Conservation (phyloP, 2,329 filamentous ascomycete species). For the Talaromyces sp. region DNA sequence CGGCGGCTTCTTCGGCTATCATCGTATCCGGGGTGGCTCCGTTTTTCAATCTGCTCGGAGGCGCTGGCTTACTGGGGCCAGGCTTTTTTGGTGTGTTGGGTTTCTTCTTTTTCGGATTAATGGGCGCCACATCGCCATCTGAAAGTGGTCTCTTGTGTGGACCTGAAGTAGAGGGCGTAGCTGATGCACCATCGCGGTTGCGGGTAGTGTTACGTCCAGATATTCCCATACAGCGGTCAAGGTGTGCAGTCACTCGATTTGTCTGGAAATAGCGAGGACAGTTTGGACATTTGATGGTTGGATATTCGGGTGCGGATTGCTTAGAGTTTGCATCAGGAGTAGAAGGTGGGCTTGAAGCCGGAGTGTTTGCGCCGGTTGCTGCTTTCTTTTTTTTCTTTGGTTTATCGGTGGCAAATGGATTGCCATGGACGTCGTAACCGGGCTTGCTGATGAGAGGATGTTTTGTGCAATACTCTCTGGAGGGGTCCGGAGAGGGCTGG, state of each 20-base stretch:
- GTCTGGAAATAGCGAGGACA: slow-evolving; percentile 58
- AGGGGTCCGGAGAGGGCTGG: slow-evolving; percentile 42
- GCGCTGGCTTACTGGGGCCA: slow-evolving; percentile 30
- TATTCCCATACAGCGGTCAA: slow-evolving; percentile 56
- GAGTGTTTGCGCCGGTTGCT: slow-evolving; percentile 25
- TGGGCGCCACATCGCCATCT: slow-evolving; percentile 38
- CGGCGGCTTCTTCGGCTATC: slow-evolving; percentile 21
- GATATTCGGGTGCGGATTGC: slow-evolving; percentile 27
- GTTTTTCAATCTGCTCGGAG: slow-evolving; percentile 36
- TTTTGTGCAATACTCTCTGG: slow-evolving; percentile 53
- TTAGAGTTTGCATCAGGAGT: slow-evolving; percentile 25
- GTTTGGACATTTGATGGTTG: slow-evolving; percentile 48
- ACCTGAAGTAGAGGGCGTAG: slow-evolving; percentile 7
- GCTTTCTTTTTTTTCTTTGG: slow-evolving; percentile 35
- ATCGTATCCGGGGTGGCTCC: slow-evolving; percentile 32
- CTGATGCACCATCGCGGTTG: slow-evolving; percentile 32
- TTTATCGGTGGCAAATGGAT: slow-evolving; percentile 35
- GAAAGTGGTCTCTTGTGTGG: slow-evolving; percentile 31
- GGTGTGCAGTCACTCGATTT: slow-evolving; percentile 54
- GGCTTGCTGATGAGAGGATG: slow-evolving; percentile 53
- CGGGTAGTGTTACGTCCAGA: slow-evolving; percentile 47
- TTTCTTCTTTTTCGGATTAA: slow-evolving; percentile 46
- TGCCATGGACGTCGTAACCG: slow-evolving; percentile 59
- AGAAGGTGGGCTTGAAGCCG: slow-evolving; percentile 29
- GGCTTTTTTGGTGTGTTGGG: slow-evolving; percentile 31